phyloP scores from a whole-genome alignment of 495 filamentous ascomycete species.

The Daldinia childiae region DNA sequence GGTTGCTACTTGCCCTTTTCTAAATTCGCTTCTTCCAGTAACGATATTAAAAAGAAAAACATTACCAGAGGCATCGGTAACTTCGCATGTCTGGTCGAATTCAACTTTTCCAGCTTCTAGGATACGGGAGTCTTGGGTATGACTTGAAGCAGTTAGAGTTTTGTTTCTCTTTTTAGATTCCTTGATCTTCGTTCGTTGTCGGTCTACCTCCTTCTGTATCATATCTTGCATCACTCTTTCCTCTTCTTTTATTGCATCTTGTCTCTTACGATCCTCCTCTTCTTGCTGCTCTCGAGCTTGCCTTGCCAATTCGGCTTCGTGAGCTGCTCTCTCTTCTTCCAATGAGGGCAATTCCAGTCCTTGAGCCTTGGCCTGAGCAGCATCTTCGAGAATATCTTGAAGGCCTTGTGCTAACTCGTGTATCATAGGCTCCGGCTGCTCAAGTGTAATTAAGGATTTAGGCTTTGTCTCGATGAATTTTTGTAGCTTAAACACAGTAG shows the following conservation, averaged over 20 bases:
- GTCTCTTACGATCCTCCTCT: slow-evolving; percentile 58
- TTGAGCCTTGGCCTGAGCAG: slow-evolving; percentile 74
- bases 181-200: slow-evolving; percentile 67
- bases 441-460: slow-evolving; percentile 64
- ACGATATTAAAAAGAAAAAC: slow-evolving; percentile 70
- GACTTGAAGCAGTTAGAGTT: slow-evolving; percentile 35
- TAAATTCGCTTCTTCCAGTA: slow-evolving; percentile 66
- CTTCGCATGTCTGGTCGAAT: slow-evolving; percentile 75
- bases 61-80: slow-evolving; percentile 66
- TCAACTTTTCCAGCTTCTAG: slow-evolving; percentile 53
- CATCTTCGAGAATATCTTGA: slow-evolving; percentile 88
- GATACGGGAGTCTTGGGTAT: slow-evolving; percentile 25
- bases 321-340: slow-evolving; percentile 84
- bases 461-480: slow-evolving; percentile 75
- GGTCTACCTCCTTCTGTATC: slow-evolving; percentile 77
- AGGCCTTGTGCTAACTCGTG: slow-evolving; percentile 83
- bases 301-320: slow-evolving; percentile 61
- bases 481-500: slow-evolving; percentile 71
- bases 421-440: slow-evolving; percentile 85
- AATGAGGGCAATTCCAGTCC: slow-evolving; percentile 82
- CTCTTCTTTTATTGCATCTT: slow-evolving; percentile 73
- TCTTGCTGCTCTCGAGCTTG: slow-evolving; percentile 60
- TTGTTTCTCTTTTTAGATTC: slow-evolving; percentile 60
- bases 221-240: slow-evolving; percentile 77
- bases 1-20: slow-evolving; percentile 64